These are phyloP conservation scores for Fusarium odoratissimum DNA, from an alignment of 2,329 filamentous ascomycete genomes.

Conservation along the genomic window DNA sequence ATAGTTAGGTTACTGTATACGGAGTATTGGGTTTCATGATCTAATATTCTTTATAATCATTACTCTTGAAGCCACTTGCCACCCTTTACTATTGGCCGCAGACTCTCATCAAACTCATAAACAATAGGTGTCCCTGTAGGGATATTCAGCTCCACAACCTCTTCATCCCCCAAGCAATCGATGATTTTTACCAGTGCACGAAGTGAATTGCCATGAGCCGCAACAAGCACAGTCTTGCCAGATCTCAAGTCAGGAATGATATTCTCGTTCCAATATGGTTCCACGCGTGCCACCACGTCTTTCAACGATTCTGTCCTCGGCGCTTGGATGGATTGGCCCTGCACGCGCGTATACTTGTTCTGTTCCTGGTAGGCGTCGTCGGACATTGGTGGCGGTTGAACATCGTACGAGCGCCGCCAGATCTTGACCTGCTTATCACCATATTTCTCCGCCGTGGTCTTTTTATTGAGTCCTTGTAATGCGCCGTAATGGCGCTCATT, in stretches of 20 bases:
- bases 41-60: too few relatives aligned
- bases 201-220: not conserved
- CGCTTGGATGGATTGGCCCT: not conserved
- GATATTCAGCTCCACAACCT: not conserved
- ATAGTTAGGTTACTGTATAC: not conserved
- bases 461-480: not conserved
- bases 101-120: not conserved
- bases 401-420: not conserved
- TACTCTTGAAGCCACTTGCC: not conserved
- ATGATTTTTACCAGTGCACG: not conserved
- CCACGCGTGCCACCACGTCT: not conserved
- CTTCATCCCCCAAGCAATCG: not conserved
- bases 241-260: not conserved
- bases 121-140: not conserved
- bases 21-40: too few relatives aligned
- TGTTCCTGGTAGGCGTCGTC: not conserved
- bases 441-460: not conserved
- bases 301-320: not conserved
- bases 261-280: not conserved
- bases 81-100: not conserved
- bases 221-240: not conserved
- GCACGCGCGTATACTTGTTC: accelerated
- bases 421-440: not conserved
- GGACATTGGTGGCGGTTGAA: not conserved
- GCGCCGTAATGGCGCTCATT: not conserved